Conservation (phyloP, 768 basidiomycete species). For the Strobilomyces dryophilus region DNA sequence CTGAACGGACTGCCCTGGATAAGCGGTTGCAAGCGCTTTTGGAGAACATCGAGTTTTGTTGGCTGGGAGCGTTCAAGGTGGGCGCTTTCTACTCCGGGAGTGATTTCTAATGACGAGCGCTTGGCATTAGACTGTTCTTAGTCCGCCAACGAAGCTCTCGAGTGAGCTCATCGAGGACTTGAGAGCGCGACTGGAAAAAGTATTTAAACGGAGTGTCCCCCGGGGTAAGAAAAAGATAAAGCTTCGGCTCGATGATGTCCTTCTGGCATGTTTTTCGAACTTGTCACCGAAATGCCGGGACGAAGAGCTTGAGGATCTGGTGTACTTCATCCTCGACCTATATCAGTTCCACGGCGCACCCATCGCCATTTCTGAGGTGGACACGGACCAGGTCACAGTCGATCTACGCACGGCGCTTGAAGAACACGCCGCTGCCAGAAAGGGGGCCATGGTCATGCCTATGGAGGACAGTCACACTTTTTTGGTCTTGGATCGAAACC, state of each 20-base stretch:
- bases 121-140: slow-evolving; percentile 52
- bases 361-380: slow-evolving; percentile 86
- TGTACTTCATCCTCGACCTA: slow-evolving; percentile 90
- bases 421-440: slow-evolving; percentile 50
- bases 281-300: slow-evolving; percentile 79
- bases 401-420: slow-evolving; percentile 78
- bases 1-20: slow-evolving; percentile 71
- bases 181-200: slow-evolving; percentile 63
- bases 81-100: slow-evolving; percentile 8
- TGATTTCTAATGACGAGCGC: neutral
- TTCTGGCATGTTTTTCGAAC: slow-evolving; percentile 85
- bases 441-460: slow-evolving; percentile 27
- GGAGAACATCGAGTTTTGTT: slow-evolving; percentile 88
- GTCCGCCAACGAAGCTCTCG: slow-evolving; percentile 40
- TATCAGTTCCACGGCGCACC: slow-evolving; percentile 92
- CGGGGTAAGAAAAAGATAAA: slow-evolving; percentile 58
- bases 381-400: slow-evolving; percentile 84
- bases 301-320: slow-evolving; percentile 93
- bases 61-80: slow-evolving; percentile 98
- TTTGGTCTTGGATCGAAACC: slow-evolving; percentile 83
- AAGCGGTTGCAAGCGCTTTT: slow-evolving; percentile 67
- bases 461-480: slow-evolving; percentile 70
- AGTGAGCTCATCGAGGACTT: slow-evolving; percentile 51
- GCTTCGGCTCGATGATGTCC: slow-evolving; percentile 61
- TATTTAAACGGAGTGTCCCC: slow-evolving; percentile 64